Evolutionary conservation across 441 rosid species (phyloP), one percentile per base, ranked within the genome.

Genomic region (Adansonia gregorii): DNA sequence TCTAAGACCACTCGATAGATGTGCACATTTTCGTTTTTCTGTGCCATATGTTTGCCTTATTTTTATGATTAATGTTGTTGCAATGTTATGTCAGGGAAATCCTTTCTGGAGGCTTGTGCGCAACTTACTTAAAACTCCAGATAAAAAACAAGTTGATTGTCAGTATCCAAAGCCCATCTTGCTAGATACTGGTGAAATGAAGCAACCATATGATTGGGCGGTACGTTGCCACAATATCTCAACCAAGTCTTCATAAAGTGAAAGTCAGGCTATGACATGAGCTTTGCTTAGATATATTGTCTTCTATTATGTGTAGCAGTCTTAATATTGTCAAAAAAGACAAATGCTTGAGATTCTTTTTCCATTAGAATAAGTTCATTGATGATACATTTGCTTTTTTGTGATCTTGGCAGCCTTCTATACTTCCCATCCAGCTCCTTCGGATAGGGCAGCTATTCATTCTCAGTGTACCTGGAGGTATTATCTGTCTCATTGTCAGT

Each of bases 161-260:
- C 99, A 95, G 75, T 76, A 86, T 76, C 98, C 99, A 75, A 95
- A 95, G 84, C 99, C 97, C 19, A 89, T 95, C 84, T 89, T 95
- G 87, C 94, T 95, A 69, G 98, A 93, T 86, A 95, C 95, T n/a
- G 98, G 98, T 80, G 98, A 95, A 88, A 92, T 95, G 98, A 95
- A 82, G 84, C 73, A 68, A 85, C 99, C 99, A n/a, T 93, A 93
- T 86, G 95, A 90, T 56, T 95, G 98, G 99, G 96, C 96, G 55
- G 98, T 93, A 83, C 88, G 98, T 89, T 64, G 46, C 48, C 39
- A 72, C 20, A 73, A 39, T 69, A 73, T 51, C 7, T 51, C 52
- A 11, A 46, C 41, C 7, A 14, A 43, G 31, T 43, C 27, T 43
- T 67, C 31, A 9, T 43, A 43, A 9, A 41, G 56, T 48, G 72